phyloP scores from a whole-genome alignment of 306 rosid genomes.

The Senna tora region DNA sequence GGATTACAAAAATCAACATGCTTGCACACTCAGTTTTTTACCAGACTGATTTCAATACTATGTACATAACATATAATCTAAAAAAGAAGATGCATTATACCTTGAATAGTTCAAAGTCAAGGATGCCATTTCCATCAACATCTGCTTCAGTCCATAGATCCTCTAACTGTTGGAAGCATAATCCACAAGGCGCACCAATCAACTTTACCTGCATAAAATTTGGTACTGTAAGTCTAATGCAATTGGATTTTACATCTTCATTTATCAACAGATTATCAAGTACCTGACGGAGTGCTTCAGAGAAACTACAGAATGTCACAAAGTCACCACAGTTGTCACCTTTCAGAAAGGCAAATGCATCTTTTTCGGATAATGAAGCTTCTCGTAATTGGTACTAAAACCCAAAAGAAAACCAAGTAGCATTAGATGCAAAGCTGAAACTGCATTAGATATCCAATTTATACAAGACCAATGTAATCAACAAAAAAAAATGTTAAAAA shows the following conservation, averaged over 20 bases:
- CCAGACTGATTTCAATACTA: background rate
- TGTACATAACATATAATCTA: background rate
- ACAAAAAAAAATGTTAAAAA: background rate
- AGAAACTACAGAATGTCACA: conserved; percentile 66
- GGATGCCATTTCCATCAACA: conserved; percentile 67
- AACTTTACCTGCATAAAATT: conserved; percentile 63
- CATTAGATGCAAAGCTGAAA: conserved; percentile 26
- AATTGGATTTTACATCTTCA: background rate
- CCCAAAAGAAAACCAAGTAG: conserved; percentile 14
- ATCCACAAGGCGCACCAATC: conserved; percentile 66
- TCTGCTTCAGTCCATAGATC: conserved; percentile 91
- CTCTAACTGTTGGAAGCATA: conserved; percentile 73
- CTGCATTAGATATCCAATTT: conserved; percentile 13
- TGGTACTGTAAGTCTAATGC: conserved; percentile 32
- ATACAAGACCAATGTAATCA: conserved; percentile 1
- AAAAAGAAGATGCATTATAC: conserved; percentile 43
- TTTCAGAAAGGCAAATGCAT: conserved; percentile 81
- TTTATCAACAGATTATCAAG: background rate
- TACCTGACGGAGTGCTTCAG: conserved; percentile 81
- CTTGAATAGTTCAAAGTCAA: conserved; percentile 82
- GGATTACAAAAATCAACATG: conserved; percentile 5
- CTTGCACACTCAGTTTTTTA: background rate
- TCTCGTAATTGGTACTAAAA: conserved; percentile 74
- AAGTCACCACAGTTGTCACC: conserved; percentile 62
- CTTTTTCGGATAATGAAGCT: conserved; percentile 76